A percentile compares a stretch with the other conserved stretches of the same genome.
These are phyloP conservation scores for Claviceps monticola DNA, from an alignment of 2,329 filamentous ascomycete genomes.

Conservation along the genomic window DNA sequence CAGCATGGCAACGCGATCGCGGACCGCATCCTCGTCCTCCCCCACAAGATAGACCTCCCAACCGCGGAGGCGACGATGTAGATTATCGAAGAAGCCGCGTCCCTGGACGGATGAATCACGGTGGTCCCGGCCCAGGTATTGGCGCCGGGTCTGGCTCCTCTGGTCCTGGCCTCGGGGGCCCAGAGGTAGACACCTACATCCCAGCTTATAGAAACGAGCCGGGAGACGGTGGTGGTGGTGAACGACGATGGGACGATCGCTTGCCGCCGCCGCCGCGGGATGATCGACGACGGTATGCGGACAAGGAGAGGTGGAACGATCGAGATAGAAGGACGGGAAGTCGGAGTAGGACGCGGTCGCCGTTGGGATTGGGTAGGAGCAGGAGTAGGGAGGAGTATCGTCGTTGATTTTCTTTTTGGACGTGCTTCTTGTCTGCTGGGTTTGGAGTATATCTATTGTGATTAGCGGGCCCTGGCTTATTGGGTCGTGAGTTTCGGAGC, in stretches of 20 bases:
- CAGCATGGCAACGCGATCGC: constrained; percentile 41
- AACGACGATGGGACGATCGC: constrained; percentile 22
- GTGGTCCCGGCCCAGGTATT: not conserved
- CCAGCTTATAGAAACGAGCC: constrained; percentile 27
- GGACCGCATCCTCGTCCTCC: constrained; percentile 37
- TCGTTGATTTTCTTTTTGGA: constrained; percentile 20
- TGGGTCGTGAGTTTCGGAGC: no score
- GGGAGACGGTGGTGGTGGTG: constrained; percentile 16
- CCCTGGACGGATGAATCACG: constrained; percentile 11
- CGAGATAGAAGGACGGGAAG: constrained; percentile 27
- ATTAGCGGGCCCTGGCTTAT: no score
- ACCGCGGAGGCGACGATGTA: constrained; percentile 20
- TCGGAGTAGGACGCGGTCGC: constrained; percentile 22
- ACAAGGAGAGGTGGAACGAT: constrained; percentile 25
- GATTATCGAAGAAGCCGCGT: constrained; percentile 29
- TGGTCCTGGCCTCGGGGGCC: not conserved
- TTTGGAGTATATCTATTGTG: no score
- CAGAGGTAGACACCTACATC: constrained; percentile 36
- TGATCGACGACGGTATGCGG: constrained; percentile 19
- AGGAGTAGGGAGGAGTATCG: constrained; percentile 35
- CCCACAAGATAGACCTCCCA: constrained; percentile 21
- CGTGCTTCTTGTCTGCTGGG: no score
- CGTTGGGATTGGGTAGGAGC: constrained; percentile 19
- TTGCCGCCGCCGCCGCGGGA: constrained; percentile 13
- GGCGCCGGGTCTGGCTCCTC: not conserved